Conservation (phyloP, 306 rosid species). For the Dalbergia oliveri region DNA sequence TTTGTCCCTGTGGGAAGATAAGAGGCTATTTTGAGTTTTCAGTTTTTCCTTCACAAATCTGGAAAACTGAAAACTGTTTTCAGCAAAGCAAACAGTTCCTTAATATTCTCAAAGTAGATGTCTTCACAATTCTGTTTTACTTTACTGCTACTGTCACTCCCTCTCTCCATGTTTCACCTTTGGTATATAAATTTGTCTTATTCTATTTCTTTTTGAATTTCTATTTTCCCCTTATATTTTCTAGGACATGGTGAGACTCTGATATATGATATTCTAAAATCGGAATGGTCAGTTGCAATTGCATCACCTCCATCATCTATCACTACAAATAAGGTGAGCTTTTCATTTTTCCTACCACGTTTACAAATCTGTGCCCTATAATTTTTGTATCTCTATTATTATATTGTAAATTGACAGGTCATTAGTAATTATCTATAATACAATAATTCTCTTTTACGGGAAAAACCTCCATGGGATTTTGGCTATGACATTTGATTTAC, state of each 20-base stretch:
- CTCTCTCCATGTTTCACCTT: neutral
- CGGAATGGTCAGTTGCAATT: constrained; percentile 80
- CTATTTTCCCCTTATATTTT: constrained; percentile 26
- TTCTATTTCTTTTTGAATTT: constrained; percentile 26
- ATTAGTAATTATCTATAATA: neutral
- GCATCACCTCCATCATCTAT: constrained; percentile 78
- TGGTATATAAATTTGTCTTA: constrained; percentile 1
- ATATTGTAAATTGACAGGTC: neutral
- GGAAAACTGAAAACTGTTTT: too few relatives aligned
- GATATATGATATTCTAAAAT: constrained; percentile 78
- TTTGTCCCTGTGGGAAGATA: too few relatives aligned
- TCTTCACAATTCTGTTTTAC: constrained; percentile 8
- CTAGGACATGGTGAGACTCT: constrained; percentile 89
- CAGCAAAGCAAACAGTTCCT: too few relatives aligned
- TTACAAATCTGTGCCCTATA: constrained; percentile 25
- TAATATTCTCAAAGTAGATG: too few relatives aligned
- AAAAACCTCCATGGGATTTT: neutral
- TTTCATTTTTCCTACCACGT: constrained; percentile 8
- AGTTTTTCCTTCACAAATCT: too few relatives aligned
- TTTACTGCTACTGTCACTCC: neutral
- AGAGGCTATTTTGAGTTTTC: too few relatives aligned
- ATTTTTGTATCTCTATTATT: neutral
- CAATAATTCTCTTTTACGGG: constrained; percentile 1
- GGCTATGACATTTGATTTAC: neutral
- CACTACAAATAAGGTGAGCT: constrained; percentile 67